These are phyloP conservation scores for Carex arenaria DNA, from an alignment of 202 grass and related monocot genomes.

Conservation along the genomic window DNA sequence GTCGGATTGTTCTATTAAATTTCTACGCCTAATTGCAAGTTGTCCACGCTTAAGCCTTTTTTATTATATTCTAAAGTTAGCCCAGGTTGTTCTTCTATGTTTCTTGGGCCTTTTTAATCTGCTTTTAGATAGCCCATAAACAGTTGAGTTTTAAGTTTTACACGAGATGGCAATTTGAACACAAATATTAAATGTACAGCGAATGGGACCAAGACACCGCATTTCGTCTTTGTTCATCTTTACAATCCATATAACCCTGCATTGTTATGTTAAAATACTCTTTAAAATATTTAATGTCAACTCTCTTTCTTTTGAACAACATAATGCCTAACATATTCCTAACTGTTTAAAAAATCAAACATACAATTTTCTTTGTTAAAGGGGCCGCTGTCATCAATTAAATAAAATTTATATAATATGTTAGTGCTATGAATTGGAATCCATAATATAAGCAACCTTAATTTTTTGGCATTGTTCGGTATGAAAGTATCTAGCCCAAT, in stretches of 20 bases:
- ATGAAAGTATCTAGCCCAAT: background rate
- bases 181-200: background rate
- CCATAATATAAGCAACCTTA: too few relatives aligned
- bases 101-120: background rate
- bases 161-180: background rate
- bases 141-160: background rate
- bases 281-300: background rate
- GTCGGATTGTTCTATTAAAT: background rate
- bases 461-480: background rate
- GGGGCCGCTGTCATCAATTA: too few relatives aligned
- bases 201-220: background rate
- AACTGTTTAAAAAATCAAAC: background rate
- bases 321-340: background rate
- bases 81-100: background rate
- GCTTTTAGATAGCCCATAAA: background rate
- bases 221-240: background rate
- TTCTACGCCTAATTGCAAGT: too few relatives aligned
- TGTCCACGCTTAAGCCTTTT: background rate
- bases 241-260: background rate
- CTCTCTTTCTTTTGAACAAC: background rate
- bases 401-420: background rate
- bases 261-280: background rate
- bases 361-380: too few relatives aligned
- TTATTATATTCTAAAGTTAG: background rate
- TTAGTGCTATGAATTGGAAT: background rate